Evolutionary conservation across 73 alveolate species (phyloP), one percentile per base, ranked within the genome.

Genomic region (Paramecium octaurelia): DNA sequence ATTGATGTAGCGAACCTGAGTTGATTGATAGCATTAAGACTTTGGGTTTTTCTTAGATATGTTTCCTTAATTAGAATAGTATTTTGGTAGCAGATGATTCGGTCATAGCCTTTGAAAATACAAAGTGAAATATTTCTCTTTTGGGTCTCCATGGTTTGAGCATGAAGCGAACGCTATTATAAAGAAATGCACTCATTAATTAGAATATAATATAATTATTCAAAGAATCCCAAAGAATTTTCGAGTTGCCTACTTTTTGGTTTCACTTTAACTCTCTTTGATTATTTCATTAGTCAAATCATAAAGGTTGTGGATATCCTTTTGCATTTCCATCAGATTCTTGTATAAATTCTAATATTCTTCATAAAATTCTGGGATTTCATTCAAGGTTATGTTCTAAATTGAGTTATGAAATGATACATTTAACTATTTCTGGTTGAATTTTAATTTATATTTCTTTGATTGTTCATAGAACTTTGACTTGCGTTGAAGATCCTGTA

Each of bases 181-280:
- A 73, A 73, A 64, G 42, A 6, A 64, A 8, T 31, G 84, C 27
- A 34, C 84, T 64, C 84, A 64, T 64, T 27, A 64, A 23, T 64
- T 54, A 54, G 6, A 18, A n/a, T 54, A 54, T 48, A 48, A 48
- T 16, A 48, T 48, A 48, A 48, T 4, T 54, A 54, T 54, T 54
- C 69, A 80, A 23, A 80, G 70, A 80, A 80, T 80, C 16, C 91
- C 91, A 48, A 80, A 80, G 29, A 80, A 38, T n/a, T 43, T 80
- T 80, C 31, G 29, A n/a, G 69, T 54, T 18, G 70, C 46, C 14
- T 10, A 8, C 36, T 48, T 80, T 11, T 80, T 23, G 16, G 35
- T 44, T 23, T 46, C 75, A 23, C 48, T 43, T 20, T 31, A 24
- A 43, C 75, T 80, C 7, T 80, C 91, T 16, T 80, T 80, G 24